Base-by-base conservation (phyloP, 768 basidiomycete genomes). In the Kwoniella pini region DNA sequence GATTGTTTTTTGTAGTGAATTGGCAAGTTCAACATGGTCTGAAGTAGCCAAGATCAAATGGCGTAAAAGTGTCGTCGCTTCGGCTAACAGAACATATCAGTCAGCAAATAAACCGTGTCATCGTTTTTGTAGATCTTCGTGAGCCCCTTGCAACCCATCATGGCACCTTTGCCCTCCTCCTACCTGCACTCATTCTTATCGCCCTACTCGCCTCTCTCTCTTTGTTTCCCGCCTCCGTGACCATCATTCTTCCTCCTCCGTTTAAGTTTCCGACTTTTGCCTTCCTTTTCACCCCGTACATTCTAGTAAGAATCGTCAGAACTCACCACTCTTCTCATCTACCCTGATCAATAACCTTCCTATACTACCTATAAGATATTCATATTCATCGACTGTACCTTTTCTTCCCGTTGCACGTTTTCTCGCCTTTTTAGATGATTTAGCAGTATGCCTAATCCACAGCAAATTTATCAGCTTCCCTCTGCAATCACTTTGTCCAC, bases 331-430 rank as follows among this genome's bases (percentile, higher is more conserved):
- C 19, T 84, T 83, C 5, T 81, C 79, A 45, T 81, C 80, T 70
- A 90, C 86, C 39, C 87, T 80, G 12, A 80, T 81, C 17, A 85
- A 85, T 2, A 96, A 82, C 71, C 96, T 92, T 5, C 84, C 83
- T 60, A 95, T 79, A 2, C 91, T 93, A 56, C 83, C 86, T 39
- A 99, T 83, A 4, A 98, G 83, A 70, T 98, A 97, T 69, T 91
- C 90, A 79, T 96, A 93, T 78, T 98, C 96, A 71, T 95, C 93
- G 0, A 94, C 88, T 0, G 93, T 96, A 7, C 96, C 96, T 74
- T 94, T 97, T 56, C 88, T 81, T 1, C 96, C 94, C 0, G 90
- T 90, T 0, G 88, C 89, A 5, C 87, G 82, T 75, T 95, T 96
- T 48, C 90, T 84, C 64, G 90, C 90, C 74, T 87, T 83, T 74